phyloP scores from a whole-genome alignment of 495 filamentous ascomycete species.

The Cenococcum geophilum region DNA sequence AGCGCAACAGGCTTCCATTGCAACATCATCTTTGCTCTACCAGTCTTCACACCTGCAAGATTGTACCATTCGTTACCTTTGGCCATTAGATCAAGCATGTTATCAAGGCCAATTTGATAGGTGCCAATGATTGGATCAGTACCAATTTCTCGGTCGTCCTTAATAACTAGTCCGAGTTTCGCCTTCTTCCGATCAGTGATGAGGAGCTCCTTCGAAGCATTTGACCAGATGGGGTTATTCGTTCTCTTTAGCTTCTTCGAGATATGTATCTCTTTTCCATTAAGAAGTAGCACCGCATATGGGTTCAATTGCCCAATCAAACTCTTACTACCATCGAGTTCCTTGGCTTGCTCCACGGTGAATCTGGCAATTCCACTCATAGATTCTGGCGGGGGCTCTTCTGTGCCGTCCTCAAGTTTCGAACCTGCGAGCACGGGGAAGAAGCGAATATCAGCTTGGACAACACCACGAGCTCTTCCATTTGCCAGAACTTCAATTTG shows the following conservation, averaged over 20 bases:
- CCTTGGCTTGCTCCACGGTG: conserved; percentile 91
- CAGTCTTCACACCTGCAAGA: conserved; percentile 70
- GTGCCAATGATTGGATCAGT: conserved; percentile 81
- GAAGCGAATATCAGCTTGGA: conserved; percentile 82
- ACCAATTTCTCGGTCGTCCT: conserved; percentile 82
- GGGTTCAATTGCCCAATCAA: conserved; percentile 83
- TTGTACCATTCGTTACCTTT: conserved; percentile 97
- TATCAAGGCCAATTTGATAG: conserved; percentile 90
- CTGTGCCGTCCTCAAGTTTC: conserved; percentile 67
- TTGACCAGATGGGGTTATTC: conserved; percentile 90
- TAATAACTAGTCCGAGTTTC: conserved; percentile 83
- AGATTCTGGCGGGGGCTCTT: conserved; percentile 74
- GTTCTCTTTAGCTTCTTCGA: conserved; percentile 90
- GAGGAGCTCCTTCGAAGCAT: conserved; percentile 84
- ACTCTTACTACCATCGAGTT: conserved; percentile 84
- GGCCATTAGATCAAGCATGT: conserved; percentile 83
- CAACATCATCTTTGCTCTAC: conserved; percentile 78
- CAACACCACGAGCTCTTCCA: conserved; percentile 71
- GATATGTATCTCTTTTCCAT: conserved; percentile 77
- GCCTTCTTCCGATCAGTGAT: conserved; percentile 88
- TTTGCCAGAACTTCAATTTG: conserved; percentile 77
- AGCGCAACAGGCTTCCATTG: conserved; percentile 94
- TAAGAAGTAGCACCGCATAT: conserved; percentile 80
- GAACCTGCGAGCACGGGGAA: conserved; percentile 81
- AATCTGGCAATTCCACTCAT: conserved; percentile 90